These are phyloP conservation scores for Extremus antarcticus DNA, from an alignment of 495 filamentous ascomycete genomes.

Conservation along the genomic window DNA sequence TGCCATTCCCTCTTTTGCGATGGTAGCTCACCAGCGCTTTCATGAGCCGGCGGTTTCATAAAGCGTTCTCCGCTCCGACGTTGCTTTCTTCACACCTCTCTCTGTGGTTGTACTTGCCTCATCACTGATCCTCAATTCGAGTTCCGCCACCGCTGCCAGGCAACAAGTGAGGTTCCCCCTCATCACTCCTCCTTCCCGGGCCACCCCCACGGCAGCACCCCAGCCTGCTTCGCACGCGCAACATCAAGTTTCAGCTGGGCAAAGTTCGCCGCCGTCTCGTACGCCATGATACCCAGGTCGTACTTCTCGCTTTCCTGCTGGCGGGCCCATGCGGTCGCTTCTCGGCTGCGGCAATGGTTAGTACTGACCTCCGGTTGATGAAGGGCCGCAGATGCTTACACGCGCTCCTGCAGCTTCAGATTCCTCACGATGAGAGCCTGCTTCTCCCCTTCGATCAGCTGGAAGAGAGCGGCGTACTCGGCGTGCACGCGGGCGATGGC, in stretches of 20 bases:
- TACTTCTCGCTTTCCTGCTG: not conserved
- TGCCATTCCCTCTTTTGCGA: constrained; percentile 59
- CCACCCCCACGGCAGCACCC: not conserved
- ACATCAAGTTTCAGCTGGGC: not conserved
- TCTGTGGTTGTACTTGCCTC: not conserved
- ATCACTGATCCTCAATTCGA: not conserved
- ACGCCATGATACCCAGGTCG: not conserved
- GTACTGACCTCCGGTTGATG: no score
- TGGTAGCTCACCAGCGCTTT: constrained; percentile 60
- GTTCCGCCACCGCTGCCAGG: not conserved
- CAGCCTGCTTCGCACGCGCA: not conserved
- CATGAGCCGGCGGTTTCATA: constrained; percentile 34
- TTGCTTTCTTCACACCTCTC: not conserved
- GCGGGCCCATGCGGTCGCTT: not conserved
- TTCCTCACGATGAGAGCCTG: no score
- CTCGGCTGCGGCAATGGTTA: not conserved
- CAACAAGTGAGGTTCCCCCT: not conserved
- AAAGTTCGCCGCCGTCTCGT: not conserved
- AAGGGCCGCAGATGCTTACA: no score
- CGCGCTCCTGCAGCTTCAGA: no score
- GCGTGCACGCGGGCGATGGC: no score
- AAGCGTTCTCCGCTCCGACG: not conserved
- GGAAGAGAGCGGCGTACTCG: no score
- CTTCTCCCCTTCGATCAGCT: no score
- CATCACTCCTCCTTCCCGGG: not conserved